Evolutionary conservation across 257 asterid species (phyloP), one percentile per base, ranked within the genome.

Genomic region (Scutellaria baicalensis): DNA sequence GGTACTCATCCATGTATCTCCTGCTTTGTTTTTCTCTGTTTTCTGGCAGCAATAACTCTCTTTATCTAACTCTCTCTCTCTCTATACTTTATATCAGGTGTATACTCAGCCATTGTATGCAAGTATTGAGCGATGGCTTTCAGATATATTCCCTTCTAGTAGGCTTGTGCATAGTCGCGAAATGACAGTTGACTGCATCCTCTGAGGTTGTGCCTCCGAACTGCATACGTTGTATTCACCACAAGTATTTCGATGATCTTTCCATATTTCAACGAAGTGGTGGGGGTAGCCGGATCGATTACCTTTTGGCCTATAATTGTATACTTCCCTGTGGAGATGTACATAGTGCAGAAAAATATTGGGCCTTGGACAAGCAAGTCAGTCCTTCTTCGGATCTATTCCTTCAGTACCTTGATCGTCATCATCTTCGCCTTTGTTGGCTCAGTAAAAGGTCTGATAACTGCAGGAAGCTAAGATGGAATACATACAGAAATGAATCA

Each of bases 261-360:
- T 43, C 98, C 98, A 9, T 89, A 88, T 76, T 89, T 92, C 59
- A 88, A 92, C 80, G 83, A 89, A 57, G 87, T 89, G 2, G 60
- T 86, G 27, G 95, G 89, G 18, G 87, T 92, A 12, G 85, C 95
- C 2, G 98, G 96, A 61, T 84, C 95, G 0, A 75, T 92, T 39
- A 84, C 70, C 75, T 88, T 88, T 48, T 89, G 98, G 96, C 98
- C 98, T 1, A 18, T 86, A 1, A 78, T 83, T 6, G 74, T 92
- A 6, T 89, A 88, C 77, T 92, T 89, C 71, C 98, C 98, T 0
- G 85, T 83, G 55, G 96, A 92, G 82, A 92, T 89, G 95, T 88
- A 88, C 79, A 5, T 86, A 68, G 86, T 72, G 64, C 92, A 83
- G 88, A 88, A 82, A 65, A 70, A 70, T 2, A 69, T 81, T 21